Base-by-base conservation (phyloP, 768 basidiomycete species). In the Termitomyces titanicus region DNA sequence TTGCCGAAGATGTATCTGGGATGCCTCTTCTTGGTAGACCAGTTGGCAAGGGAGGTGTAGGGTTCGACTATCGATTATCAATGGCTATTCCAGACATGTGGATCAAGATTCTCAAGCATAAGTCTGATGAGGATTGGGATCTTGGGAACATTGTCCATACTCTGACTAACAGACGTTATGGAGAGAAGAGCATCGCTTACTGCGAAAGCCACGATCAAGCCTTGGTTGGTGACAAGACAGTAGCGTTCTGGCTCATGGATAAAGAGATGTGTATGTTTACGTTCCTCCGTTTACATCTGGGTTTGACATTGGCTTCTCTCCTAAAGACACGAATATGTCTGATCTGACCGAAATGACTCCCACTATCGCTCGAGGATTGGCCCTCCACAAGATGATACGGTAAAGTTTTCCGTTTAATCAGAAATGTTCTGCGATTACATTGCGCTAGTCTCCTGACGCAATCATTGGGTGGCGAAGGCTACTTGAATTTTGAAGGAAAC, bases 11-110 rank as follows among this genome's bases (percentile, higher is more conserved):
- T 64, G 97, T 99, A 29, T 98, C 95, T 17, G 97, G 97, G 17
- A 99, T 99, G 97, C 96, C 97, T 3, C 85, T 98, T 11, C 85
- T 99, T 18, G 87, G 96, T 64, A 74, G 83, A 11, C 85, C 94
- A 2, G 86, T 89, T 35, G 64, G 74, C 38, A 79, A 86, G 55
- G 97, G 96, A 44, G 97, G 97, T 13, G 77, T 99, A 49, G 97
- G 96, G 4, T 99, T 98, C 72, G 97, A 99, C 74, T 99, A 98
- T 71, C 89, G 97, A 31, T 77, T 99, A 44, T 93, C 94, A 27
- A 99, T 98, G 97, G 97, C 97, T 20, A 82, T 99, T 49, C 97
- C 97, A 2, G 97, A 99, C 71, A 98, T 96, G 94, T 99, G 94
- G 94, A 99, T 99, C 78, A 98, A 99, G 72, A 78, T 98, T 25